Base-by-base conservation (phyloP, 139 green algal species). In the Spirogloea muscicola region DNA sequence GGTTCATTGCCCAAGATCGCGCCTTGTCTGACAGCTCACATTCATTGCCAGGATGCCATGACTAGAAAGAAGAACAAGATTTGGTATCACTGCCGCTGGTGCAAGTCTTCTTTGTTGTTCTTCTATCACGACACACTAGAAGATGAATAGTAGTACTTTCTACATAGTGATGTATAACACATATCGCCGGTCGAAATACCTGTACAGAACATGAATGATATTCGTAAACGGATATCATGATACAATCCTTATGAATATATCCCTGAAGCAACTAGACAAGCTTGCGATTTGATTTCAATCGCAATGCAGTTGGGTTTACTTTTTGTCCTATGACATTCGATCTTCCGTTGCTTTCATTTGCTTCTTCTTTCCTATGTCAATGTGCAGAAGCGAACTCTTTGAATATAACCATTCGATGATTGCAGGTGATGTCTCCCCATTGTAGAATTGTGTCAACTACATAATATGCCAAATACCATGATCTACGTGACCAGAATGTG, bases 371-470 rank as follows among this genome's bases (percentile, higher is more conserved):
- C 83, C 51, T 83, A 88, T 43, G 73, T 86, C 18, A 62, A 57
- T 82, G 82, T 52, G 85, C 86, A 66, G 83, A 72, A 41, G 78
- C 79, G 82, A 89, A 89, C 66, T 88, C 84, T 44, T 81, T 81
- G 75, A 88, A 83, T 85, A 86, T 88, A 88, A 86, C 74, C 85
- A 76, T 62, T 86, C 81, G 41, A 72, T 86, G 40, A 88, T 84
- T 85, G 74, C 86, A 59, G 71, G 75, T 62, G 65, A 88, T 79
- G 80, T 74, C 48, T 59, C 67, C 64, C 84, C 84, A 82, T 88
- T 88, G 80, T 88, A 73, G 48, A 85, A 69, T 72, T 67, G 75
- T 84, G 75, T 82, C 70, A 57, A 77, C 81, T 74, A 88, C 85
- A 83, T 86, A 85, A 64, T 83, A 67, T 57, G 83, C 79, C 49